phyloP scores from a whole-genome alignment of 202 grass and related monocot genomes.

The Brachypodium distachyon region DNA sequence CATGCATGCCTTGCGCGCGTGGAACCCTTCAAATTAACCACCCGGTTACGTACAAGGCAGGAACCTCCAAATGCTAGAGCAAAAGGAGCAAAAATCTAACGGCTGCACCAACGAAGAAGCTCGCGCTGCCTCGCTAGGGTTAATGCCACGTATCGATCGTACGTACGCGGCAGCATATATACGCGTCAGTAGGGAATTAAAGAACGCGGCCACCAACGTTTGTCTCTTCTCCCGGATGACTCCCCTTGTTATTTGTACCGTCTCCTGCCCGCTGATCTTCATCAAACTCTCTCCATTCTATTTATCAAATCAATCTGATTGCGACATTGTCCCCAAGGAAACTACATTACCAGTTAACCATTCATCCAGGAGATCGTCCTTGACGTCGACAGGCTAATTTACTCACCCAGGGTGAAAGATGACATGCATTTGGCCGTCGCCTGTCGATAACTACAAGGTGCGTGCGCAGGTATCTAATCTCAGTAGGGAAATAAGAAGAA shows the following conservation, averaged over 20 bases:
- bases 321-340: constrained; percentile 16
- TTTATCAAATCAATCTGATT: constrained; percentile 11
- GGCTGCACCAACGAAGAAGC: constrained; percentile 13
- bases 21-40: constrained; percentile 38
- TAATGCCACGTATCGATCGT: too few species aligned
- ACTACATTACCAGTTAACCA: constrained; percentile 13
- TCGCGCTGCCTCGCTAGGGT: too few species aligned
- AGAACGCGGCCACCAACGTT: constrained; percentile 22
- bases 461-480: background rate
- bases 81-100: constrained; percentile 13
- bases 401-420: constrained; percentile 19
- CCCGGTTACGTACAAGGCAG: background rate
- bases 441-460: constrained; percentile 33
- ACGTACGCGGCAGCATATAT: too few species aligned
- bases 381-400: constrained; percentile 29
- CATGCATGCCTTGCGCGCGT: background rate
- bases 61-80: constrained; percentile 33
- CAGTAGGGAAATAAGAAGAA: background rate
- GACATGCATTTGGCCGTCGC: constrained; percentile 4
- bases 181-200: too few species aligned
- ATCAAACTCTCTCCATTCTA: background rate
- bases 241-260: constrained; percentile 33
- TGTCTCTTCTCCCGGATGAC: constrained; percentile 42
- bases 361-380: background rate
- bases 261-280: constrained; percentile 17